These are phyloP conservation scores for Xylariaceae sp. DNA, from an alignment of 2,329 filamentous ascomycete genomes.

Conservation along the genomic window DNA sequence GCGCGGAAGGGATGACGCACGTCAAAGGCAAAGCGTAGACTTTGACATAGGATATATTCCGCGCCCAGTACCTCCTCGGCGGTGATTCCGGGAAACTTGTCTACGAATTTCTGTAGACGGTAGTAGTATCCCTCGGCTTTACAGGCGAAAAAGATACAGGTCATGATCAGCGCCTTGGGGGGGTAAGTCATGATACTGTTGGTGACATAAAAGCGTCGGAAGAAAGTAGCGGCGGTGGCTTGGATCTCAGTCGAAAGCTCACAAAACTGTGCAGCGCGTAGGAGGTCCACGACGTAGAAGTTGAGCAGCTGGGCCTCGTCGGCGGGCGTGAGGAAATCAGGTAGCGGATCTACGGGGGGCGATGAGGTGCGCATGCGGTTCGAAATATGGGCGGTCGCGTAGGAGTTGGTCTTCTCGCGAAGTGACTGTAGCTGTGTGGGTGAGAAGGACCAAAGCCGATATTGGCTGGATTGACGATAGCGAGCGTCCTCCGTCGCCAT, in stretches of 20 bases:
- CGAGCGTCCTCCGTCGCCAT: conserved; percentile 84
- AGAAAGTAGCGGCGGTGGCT: conserved; percentile 79
- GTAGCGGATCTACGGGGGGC: conserved; percentile 45
- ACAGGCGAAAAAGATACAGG: conserved; percentile 84
- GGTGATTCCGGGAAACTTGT: conserved; percentile 63
- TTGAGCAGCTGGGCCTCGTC: conserved; percentile 80
- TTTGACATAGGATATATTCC: conserved; percentile 89
- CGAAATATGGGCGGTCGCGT: conserved; percentile 60
- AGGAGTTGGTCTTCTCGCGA: conserved; percentile 70
- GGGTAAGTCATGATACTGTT: conserved; percentile 97
- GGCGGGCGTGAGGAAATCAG: conserved; percentile 74
- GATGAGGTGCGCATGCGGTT: conserved; percentile 50
- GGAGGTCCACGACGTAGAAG: conserved; percentile 62
- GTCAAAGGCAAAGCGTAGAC: conserved; percentile 87
- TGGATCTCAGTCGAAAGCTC: conserved; percentile 47
- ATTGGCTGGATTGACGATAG: conserved; percentile 87
- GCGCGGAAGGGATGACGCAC: conserved; percentile 86
- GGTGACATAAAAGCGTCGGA: conserved; percentile 91
- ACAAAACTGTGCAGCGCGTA: conserved; percentile 51
- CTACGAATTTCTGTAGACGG: conserved; percentile 58
- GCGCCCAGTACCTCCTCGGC: conserved; percentile 81
- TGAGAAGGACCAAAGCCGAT: conserved; percentile 87
- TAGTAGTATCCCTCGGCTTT: conserved; percentile 86
- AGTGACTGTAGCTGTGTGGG: conserved; percentile 63
- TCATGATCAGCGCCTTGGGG: conserved; percentile 81